A percentile compares a stretch with the other conserved stretches of the same genome.
phyloP scores from a whole-genome alignment of 208 protist genomes.

The Leishmania aethiopica region DNA sequence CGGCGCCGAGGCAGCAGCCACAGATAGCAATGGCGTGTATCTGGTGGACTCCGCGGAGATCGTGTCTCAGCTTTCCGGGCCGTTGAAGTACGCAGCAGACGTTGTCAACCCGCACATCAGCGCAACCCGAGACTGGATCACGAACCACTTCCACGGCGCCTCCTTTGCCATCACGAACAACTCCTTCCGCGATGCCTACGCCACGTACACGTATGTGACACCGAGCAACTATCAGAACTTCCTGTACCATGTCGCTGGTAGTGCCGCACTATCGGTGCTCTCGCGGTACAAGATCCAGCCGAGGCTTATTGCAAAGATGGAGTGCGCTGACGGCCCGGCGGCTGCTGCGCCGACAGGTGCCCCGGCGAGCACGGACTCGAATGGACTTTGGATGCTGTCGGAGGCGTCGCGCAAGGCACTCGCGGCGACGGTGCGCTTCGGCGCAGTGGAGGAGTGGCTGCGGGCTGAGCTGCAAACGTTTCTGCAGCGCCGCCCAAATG shows the following conservation, averaged over 20 bases:
- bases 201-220: conserved; percentile 55
- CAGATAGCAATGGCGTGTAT: conserved; percentile 24
- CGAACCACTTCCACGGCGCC: conserved; percentile 65
- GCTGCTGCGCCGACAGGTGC: neutral
- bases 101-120: conserved; percentile 46
- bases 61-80: conserved; percentile 44
- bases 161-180: conserved; percentile 74
- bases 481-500: conserved; percentile 26
- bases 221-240: conserved; percentile 59
- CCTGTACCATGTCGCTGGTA: conserved; percentile 62
- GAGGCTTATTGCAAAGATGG: conserved; percentile 34
- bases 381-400: conserved; percentile 27
- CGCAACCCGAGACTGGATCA: conserved; percentile 71
- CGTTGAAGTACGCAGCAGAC: conserved; percentile 57
- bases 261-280: conserved; percentile 49
- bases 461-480: conserved; percentile 53
- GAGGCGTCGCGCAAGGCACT: conserved; percentile 5
- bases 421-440: conserved; percentile 14
- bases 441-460: conserved; percentile 45
- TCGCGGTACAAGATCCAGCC: conserved; percentile 63
- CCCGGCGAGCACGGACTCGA: neutral
- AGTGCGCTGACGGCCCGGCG: conserved; percentile 1
- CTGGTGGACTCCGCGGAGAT: conserved; percentile 75
- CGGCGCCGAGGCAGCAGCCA: neutral
- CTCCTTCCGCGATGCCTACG: conserved; percentile 63